Evolutionary conservation across 345 rosid species (phyloP).

Genomic region (Gossypium anomalum): DNA sequence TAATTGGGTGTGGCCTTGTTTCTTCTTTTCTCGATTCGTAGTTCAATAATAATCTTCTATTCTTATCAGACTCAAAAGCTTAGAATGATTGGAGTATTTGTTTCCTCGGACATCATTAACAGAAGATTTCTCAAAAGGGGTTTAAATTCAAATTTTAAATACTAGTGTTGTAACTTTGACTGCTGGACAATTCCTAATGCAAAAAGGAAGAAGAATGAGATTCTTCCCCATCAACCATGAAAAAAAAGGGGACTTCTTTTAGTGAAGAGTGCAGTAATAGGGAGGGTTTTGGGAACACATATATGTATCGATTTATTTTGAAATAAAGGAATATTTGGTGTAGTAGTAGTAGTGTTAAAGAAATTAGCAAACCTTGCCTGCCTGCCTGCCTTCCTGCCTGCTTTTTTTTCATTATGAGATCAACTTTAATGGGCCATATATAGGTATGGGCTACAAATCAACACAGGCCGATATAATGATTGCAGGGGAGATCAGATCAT

Average conservation of each 20-base stretch:
- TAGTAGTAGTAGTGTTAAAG: background rate
- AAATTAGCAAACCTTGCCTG: constrained; percentile 4
- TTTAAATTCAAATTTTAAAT: no score
- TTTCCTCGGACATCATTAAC: no score
- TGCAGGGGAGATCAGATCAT: background rate
- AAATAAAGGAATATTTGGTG: constrained; percentile 8
- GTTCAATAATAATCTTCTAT: no score
- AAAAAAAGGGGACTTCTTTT: background rate
- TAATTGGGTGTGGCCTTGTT: no score
- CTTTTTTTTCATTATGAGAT: constrained; percentile 1
- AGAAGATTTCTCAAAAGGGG: no score
- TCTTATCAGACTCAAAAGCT: no score
- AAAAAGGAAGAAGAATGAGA: background rate
- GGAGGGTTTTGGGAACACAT: background rate
- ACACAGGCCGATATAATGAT: background rate
- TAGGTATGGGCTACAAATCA: constrained; percentile 5
- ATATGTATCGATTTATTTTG: background rate
- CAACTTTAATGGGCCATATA: constrained; percentile 17
- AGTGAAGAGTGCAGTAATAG: background rate
- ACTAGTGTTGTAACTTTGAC: background rate
- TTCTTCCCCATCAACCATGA: background rate
- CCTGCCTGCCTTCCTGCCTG: background rate
- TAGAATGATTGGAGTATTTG: no score
- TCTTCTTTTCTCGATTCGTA: no score
- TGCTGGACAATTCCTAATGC: background rate